Evolutionary conservation across 257 asterid species (phyloP).

Genomic region (Penstemon davidsonii): DNA sequence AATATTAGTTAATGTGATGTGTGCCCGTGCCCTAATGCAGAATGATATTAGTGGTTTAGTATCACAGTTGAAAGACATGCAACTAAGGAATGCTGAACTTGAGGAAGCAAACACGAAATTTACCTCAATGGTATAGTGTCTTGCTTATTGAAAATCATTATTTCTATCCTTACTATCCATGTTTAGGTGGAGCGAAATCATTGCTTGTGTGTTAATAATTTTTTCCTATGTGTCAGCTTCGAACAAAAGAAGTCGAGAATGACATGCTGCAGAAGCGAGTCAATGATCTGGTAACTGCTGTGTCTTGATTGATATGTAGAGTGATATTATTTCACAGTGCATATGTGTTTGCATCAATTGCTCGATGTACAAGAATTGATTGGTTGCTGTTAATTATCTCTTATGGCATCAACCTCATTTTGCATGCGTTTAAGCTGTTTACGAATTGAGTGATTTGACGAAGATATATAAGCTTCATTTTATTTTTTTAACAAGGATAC

Average conservation of each 20-base stretch:
- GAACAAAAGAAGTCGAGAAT: conserved; percentile 58
- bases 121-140: conserved; percentile 52
- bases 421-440: background rate
- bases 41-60: conserved; percentile 79
- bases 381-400: background rate
- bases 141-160: background rate
- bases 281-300: conserved; percentile 71
- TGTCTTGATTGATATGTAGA: conserved; percentile 8
- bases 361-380: background rate
- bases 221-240: conserved; percentile 56
- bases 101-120: conserved; percentile 65
- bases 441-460: background rate
- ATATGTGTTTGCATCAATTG: conserved; percentile 4
- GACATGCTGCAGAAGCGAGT: conserved; percentile 68
- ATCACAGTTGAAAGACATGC: conserved; percentile 75
- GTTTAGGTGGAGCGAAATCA: conserved; percentile 2
- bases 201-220: conserved; percentile 19
- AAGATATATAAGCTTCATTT: background rate
- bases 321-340: conserved; percentile 9
- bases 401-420: background rate
- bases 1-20: conserved; percentile 9
- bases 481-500: background rate
- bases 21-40: conserved; percentile 42
- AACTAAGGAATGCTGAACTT: conserved; percentile 61
- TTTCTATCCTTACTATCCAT: background rate